Base-by-base conservation (phyloP, 1,284 basidiomycete species). In the Peniophora sp. region DNA sequence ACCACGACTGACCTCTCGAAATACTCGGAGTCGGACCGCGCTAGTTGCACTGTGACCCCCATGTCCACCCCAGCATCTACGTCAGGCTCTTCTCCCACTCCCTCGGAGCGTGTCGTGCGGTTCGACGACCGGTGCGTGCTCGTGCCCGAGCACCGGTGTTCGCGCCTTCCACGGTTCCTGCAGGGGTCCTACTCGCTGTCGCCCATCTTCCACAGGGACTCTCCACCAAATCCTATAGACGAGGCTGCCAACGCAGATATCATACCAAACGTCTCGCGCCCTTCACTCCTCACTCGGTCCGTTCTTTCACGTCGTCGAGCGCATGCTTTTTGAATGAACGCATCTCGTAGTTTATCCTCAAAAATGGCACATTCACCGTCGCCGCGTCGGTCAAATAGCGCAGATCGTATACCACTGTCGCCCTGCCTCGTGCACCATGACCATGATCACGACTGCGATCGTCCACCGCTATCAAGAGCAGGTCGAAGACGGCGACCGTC, bases 51-150 rank as follows among this genome's bases (percentile, higher is more conserved):
- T 32, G 5, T 12, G 12, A 5, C 27, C 27, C 5, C 27, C 27
- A 32, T 32, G 27, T 32, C 27, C 6, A 32, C 27, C 27, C 27
- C 27, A 12, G 6, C 27, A 32, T 32, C 27, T 6, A 6, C 27
- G 6, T 32, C 27, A 32, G 27, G 12, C 27, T 32, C 27, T 32
- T 32, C 6, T 32, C 27, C 27, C 12, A 32, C 27, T 32, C 6
- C 5, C 27, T 5, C 27, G 6, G 57, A 64, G 35, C 66, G 72
- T 48, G 62, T 71, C n/a, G 81, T 86, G 10, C 74, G 83, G 50
- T 86, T 86, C 64, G 76, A 85, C 67, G 68, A 71, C 47, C 73
- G 79, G 57, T 86, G 83, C 54, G 68, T 83, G 3, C 73, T 87
- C 54, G 86, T 87, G 51, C 85, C 84, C 14, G 76, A 82, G 53